A percentile compares a stretch with the other conserved stretches of the same genome.
Conservation (phyloP, 2,329 filamentous ascomycete species). For the Colletotrichum sublineola region DNA sequence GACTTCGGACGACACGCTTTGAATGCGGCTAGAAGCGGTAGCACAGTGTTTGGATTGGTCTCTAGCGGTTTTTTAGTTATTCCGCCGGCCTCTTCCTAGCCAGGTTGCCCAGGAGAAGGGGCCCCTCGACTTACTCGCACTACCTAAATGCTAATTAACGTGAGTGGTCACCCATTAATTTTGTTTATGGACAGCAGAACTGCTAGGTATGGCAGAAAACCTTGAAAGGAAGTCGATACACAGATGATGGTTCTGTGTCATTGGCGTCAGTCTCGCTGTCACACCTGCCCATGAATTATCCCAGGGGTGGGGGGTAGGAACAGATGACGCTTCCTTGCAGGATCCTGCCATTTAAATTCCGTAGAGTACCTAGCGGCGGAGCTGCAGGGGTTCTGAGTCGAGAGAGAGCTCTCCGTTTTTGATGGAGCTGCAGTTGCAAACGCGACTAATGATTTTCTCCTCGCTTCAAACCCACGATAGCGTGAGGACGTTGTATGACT, state of each 20-base stretch:
- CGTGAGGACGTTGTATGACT: conserved; percentile 22
- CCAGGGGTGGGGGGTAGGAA: conserved; percentile 35
- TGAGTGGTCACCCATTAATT: background rate
- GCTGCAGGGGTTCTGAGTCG: conserved; percentile 36
- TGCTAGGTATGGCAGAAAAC: background rate
- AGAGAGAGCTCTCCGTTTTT: conserved; percentile 36
- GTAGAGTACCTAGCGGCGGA: conserved; percentile 22
- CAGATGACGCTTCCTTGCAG: conserved; percentile 42
- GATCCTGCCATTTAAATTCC: conserved; percentile 26
- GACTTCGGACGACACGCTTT: conserved; percentile 27
- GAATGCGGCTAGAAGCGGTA: conserved; percentile 19
- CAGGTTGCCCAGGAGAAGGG: background rate
- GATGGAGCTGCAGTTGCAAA: conserved; percentile 38
- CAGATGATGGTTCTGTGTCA: conserved; percentile 8
- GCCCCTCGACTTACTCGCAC: conserved; percentile 9
- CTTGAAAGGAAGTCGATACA: conserved; percentile 3
- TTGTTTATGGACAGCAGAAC: background rate
- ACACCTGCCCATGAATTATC: conserved; percentile 18
- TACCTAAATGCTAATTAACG: background rate
- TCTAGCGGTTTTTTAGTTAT: conserved; percentile 37
- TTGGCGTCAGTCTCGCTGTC: conserved; percentile 25
- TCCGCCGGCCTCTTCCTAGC: conserved; percentile 11
- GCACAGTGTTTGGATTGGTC: conserved; percentile 5
- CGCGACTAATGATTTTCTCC: conserved; percentile 2
- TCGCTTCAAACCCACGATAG: conserved; percentile 12